Evolutionary conservation across 768 basidiomycete species (phyloP), one percentile per base, ranked within the genome.

Genomic region (Termitomyces sp.): DNA sequence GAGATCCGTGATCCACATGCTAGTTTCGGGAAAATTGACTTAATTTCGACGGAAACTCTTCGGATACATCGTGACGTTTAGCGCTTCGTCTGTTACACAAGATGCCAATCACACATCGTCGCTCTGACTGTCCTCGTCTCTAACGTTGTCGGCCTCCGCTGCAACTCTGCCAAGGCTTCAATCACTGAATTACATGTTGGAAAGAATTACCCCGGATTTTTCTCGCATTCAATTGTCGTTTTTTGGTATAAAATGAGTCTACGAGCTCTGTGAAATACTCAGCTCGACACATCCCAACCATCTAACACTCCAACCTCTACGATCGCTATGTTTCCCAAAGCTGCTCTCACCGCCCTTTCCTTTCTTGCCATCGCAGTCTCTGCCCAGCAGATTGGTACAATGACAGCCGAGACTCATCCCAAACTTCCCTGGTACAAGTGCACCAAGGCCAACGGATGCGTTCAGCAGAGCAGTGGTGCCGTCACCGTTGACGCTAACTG

Each of bases 401-500:
- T 70, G 42, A 75, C 72, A 11, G 73, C 82, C 16, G 63, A 63
- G 52, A 54, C n/a, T 24, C 63, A 63, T 34, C 63, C 63, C 20
- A 55, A 42, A 30, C 13, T 86, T 45, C 65, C 76, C 47, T 76
- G 72, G 67, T 70, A 78, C 65, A 73, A 78, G 58, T 84, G 83
- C 69, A 78, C 81, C 31, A 54, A 47, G 45, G 55, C 66, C 27
- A 76, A 78, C 48, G 69, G 71, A 31, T 82, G 82, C 70, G 72
- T 69, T 7, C 74, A 72, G n/a, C 67, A 70, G 41, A 63, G 67
- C 37, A 51, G 45, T 18, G 73, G 73, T 15, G 56, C 70, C 33
- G 73, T 85, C 65, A 76, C 78, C 53, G 75, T 85, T 68, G 82
- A 84, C 68, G 60, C 78, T 59, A 83, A 83, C 73, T 84, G 81